These are phyloP conservation scores for Anacardium occidentale DNA, from an alignment of 345 rosid species.

Conservation along the genomic window DNA sequence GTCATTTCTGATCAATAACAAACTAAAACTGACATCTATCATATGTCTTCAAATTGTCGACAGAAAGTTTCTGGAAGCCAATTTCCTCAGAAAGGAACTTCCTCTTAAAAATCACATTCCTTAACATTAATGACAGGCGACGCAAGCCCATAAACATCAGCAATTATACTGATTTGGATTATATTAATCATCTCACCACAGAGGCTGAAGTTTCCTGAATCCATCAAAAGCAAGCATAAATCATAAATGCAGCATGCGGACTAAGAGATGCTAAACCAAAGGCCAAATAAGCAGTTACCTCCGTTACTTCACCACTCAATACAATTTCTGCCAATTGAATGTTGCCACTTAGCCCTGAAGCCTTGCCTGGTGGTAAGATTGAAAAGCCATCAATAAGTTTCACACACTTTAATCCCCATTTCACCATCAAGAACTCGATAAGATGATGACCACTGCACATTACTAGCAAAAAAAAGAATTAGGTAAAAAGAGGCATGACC, in stretches of 20 bases:
- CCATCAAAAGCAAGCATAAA: slow-evolving; percentile 17
- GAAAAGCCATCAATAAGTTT: slow-evolving; percentile 81
- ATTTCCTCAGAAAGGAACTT: background rate
- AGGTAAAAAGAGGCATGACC: background rate
- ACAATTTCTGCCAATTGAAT: slow-evolving; percentile 76
- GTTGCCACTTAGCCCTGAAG: slow-evolving; percentile 58
- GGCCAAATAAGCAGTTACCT: slow-evolving; percentile 13
- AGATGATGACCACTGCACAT: slow-evolving; percentile 85
- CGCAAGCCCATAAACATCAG: background rate
- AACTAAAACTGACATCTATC: background rate
- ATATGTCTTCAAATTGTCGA: background rate
- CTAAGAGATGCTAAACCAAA: slow-evolving; percentile 5
- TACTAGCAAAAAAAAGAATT: slow-evolving; percentile 5
- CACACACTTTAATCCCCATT: slow-evolving; percentile 80
- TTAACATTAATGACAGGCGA: background rate
- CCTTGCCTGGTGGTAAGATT: slow-evolving; percentile 72
- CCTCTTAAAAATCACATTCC: background rate
- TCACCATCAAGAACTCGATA: slow-evolving; percentile 81
- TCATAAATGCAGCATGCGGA: slow-evolving; percentile 9
- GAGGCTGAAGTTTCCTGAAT: slow-evolving; percentile 22
- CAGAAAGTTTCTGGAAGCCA: background rate
- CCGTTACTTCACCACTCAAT: slow-evolving; percentile 29
- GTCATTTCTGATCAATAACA: background rate
- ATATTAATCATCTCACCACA: slow-evolving; percentile 11
- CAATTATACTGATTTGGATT: background rate